These are phyloP conservation scores for Penicillium argentinense DNA, from an alignment of 495 filamentous ascomycete species.

Conservation along the genomic window DNA sequence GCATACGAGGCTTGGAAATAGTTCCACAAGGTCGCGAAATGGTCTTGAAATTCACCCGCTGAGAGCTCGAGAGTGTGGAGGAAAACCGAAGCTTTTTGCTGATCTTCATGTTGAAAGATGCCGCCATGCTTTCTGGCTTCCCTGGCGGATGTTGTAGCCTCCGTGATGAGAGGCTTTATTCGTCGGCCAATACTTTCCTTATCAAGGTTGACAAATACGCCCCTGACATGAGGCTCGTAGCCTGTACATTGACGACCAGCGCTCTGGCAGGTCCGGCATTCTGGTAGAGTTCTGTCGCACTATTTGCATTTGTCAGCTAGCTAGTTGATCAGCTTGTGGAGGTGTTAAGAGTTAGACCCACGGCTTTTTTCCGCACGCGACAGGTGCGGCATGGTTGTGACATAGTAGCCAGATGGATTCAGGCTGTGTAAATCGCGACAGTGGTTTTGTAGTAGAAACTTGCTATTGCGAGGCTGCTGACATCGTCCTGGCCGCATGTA, in stretches of 20 bases:
- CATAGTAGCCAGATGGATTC: no score
- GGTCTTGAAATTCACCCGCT: constrained; percentile 1
- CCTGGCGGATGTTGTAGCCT: neutral
- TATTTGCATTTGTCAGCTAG: no score
- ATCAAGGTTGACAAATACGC: constrained; percentile 6
- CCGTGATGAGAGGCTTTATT: neutral
- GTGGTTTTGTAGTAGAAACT: no score
- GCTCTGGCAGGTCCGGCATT: neutral
- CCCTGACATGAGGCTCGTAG: neutral
- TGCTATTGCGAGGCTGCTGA: no score
- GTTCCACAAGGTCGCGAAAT: constrained; percentile 3
- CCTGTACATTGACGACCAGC: constrained; percentile 1
- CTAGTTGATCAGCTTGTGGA: no score
- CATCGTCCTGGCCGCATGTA: no score
- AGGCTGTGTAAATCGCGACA: no score
- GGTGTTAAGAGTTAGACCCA: constrained; percentile 2
- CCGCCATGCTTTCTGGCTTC: neutral
- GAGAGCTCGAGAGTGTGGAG: constrained; percentile 3
- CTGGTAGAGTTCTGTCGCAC: constrained; percentile 1
- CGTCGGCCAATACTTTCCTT: neutral
- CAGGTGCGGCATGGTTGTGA: neutral
- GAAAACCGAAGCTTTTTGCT: no score
- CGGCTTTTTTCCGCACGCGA: constrained; percentile 2
- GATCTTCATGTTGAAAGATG: neutral
- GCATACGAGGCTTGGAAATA: neutral